Percentiles rank a stretch among this genome's conserved stretches.
Conservation (phyloP, 352 stramenopile species). For the Globisporangium paddicum region DNA sequence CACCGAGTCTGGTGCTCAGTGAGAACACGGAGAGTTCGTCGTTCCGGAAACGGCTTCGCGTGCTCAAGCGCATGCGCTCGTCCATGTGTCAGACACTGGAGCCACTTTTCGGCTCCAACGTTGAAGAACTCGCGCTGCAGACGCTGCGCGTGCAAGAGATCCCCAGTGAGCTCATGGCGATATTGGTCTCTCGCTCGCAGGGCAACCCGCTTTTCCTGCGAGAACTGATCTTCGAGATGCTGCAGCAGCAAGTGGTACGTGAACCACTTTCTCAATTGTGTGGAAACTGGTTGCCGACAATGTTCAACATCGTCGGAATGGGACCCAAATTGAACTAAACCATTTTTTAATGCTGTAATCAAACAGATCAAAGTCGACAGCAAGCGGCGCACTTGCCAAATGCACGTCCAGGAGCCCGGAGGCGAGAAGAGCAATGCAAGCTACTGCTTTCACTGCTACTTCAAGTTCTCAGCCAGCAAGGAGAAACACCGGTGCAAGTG, state of each 20-base stretch:
- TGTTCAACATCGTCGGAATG: neutral
- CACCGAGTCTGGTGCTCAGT: constrained; percentile 53
- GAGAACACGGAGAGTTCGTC: constrained; percentile 75
- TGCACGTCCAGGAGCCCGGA: constrained; percentile 78
- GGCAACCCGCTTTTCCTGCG: constrained; percentile 81
- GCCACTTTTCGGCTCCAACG: constrained; percentile 45
- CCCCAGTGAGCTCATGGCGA: constrained; percentile 48
- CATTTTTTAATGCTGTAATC: neutral
- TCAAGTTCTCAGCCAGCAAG: constrained; percentile 41
- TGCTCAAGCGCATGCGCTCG: constrained; percentile 61
- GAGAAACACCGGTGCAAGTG: constrained; percentile 79
- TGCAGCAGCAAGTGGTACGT: constrained; percentile 64
- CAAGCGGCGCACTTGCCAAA: constrained; percentile 47
- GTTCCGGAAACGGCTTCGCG: constrained; percentile 69
- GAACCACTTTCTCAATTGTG: neutral
- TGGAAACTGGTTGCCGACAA: neutral
- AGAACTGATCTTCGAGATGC: constrained; percentile 84
- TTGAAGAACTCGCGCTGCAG: constrained; percentile 56
- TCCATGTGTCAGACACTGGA: constrained; percentile 46
- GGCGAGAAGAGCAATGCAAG: constrained; percentile 64
- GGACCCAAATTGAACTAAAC: neutral
- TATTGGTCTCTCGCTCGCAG: constrained; percentile 72
- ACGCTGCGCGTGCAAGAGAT: constrained; percentile 60
- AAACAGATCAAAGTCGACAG: constrained; percentile 56
- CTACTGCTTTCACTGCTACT: constrained; percentile 78